Percentiles rank a stretch among this genome's conserved stretches.
phyloP scores from a whole-genome alignment of 495 filamentous ascomycete species.

The Hyaloscypha bicolor region DNA sequence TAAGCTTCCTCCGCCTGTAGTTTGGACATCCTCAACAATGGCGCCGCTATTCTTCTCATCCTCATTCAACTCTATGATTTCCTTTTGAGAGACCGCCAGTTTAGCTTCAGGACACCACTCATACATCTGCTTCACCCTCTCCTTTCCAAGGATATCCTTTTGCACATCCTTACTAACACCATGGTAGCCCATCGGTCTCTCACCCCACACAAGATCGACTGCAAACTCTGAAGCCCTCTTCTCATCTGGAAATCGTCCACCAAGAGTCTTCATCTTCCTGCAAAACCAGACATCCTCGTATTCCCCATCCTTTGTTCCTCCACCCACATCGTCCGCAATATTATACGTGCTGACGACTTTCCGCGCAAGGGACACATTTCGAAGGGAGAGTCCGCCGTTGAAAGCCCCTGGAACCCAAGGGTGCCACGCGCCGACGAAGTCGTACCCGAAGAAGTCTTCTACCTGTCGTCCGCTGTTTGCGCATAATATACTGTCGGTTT shows the following conservation, averaged over 20 bases:
- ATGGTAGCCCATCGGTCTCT: neutral
- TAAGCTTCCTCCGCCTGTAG: neutral
- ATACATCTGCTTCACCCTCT: neutral
- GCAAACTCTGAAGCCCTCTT: conserved; percentile 8
- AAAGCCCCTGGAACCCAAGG: neutral
- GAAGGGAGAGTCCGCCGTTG: neutral
- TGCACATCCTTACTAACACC: neutral
- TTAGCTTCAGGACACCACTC: neutral
- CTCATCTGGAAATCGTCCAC: neutral
- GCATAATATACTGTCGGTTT: neutral
- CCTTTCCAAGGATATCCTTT: neutral
- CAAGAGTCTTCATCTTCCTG: neutral
- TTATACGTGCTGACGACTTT: neutral
- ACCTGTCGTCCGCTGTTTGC: neutral
- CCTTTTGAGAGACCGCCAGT: neutral
- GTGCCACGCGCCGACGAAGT: neutral
- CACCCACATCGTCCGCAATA: neutral
- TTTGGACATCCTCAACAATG: neutral
- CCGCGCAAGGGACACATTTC: neutral
- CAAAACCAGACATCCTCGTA: neutral
- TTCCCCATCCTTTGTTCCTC: neutral
- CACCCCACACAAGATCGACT: conserved; percentile 3
- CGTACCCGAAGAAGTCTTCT: neutral
- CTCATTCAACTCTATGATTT: neutral
- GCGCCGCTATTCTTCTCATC: neutral